phyloP scores from a whole-genome alignment of 2,329 filamentous ascomycete species.

The Fusarium secorum region DNA sequence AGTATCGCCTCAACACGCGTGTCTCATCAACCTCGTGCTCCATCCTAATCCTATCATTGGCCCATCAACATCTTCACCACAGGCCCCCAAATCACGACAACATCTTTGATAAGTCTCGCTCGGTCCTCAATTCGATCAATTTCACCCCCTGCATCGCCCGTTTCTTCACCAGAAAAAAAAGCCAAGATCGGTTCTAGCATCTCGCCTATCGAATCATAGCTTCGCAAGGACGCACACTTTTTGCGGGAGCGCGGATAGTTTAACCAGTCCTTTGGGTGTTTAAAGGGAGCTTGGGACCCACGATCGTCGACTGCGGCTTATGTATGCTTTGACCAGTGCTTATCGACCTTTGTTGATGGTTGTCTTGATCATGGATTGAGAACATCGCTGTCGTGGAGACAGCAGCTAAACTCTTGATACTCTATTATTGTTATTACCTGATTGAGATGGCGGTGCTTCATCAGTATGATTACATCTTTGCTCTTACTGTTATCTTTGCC shows the following conservation, averaged over 20 bases:
- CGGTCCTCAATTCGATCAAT: neutral
- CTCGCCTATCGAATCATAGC: constrained; percentile 34
- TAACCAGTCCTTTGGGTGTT: constrained; percentile 28
- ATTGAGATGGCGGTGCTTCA: constrained; percentile 49
- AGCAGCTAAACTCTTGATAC: neutral
- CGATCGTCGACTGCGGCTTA: neutral
- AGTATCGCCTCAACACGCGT: constrained; percentile 5
- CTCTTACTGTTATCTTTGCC: constrained; percentile 63
- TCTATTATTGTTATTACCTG: neutral
- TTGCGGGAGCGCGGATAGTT: constrained; percentile 1
- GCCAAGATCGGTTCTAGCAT: constrained; percentile 4
- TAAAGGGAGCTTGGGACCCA: constrained; percentile 2
- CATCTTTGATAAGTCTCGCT: neutral
- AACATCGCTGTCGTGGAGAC: constrained; percentile 29
- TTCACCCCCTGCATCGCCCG: neutral
- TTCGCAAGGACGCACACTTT: constrained; percentile 30
- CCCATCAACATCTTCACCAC: neutral
- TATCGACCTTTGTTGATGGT: constrained; percentile 15
- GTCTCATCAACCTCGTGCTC: constrained; percentile 33
- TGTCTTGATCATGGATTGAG: constrained; percentile 32
- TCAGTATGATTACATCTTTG: constrained; percentile 65
- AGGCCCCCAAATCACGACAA: neutral
- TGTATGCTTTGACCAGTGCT: constrained; percentile 10
- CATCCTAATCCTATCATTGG: constrained; percentile 30
- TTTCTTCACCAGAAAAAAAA: neutral